phyloP scores from a whole-genome alignment of 352 stramenopile species.

The Pythium apleroticum region DNA sequence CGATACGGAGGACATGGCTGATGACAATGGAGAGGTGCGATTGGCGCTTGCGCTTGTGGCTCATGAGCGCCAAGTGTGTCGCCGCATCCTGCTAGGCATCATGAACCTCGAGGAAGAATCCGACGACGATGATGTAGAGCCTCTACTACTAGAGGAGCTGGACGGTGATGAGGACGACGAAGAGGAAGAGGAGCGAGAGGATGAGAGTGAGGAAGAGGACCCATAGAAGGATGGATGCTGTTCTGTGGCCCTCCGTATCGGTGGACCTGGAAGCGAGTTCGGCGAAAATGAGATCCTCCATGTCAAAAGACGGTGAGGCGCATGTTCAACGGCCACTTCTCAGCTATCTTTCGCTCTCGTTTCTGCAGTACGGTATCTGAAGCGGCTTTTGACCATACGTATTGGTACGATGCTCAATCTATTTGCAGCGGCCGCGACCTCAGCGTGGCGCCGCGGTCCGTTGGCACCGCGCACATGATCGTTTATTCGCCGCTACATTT shows the following conservation, averaged over 20 bases:
- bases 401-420: too few species aligned
- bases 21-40: conserved; percentile 5
- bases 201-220: conserved; percentile 10
- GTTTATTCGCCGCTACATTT: background rate
- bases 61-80: conserved; percentile 57
- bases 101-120: conserved; percentile 62
- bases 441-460: background rate
- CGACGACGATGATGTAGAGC: conserved; percentile 40
- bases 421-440: background rate
- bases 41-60: conserved; percentile 34
- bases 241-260: background rate
- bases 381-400: background rate
- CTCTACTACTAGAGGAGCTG: too few species aligned
- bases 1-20: background rate
- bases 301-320: background rate
- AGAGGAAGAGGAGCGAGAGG: conserved; percentile 18
- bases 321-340: background rate
- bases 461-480: background rate
- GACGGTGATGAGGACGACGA: conserved; percentile 12
- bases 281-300: conserved; percentile 1
- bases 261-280: conserved; percentile 1
- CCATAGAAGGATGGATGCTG: background rate
- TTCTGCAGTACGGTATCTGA: background rate
- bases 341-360: background rate
- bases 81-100: conserved; percentile 60